phyloP scores from a whole-genome alignment of 805 yeast species.

The Cephaloascus fragrans region DNA sequence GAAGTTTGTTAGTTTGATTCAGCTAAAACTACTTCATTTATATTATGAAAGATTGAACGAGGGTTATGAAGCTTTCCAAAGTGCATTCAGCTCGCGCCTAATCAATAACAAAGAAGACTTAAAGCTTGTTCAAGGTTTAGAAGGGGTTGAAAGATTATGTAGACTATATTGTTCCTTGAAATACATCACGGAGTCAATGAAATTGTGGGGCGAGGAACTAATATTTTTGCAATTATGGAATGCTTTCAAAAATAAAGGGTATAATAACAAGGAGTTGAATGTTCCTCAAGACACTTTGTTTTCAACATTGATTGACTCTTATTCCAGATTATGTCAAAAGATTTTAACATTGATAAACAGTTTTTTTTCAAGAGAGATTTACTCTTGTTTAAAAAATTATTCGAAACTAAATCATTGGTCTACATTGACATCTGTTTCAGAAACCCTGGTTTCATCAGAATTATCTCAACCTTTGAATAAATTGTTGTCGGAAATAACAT shows the following conservation, averaged over 20 bases:
- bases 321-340: constrained; percentile 17
- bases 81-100: constrained; percentile 11
- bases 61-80: constrained; percentile 32
- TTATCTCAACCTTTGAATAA: background rate
- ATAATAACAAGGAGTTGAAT: constrained; percentile 3
- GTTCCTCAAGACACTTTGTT: constrained; percentile 25
- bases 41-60: constrained; percentile 34
- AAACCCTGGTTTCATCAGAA: background rate
- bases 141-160: constrained; percentile 30
- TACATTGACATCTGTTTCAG: background rate
- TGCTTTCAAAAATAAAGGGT: constrained; percentile 7
- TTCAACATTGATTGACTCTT: constrained; percentile 30
- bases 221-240: constrained; percentile 33
- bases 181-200: constrained; percentile 25
- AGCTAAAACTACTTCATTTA: constrained; percentile 42
- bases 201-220: constrained; percentile 30
- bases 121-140: constrained; percentile 13
- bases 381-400: constrained; percentile 17
- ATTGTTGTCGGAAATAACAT: background rate
- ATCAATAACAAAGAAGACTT: constrained; percentile 2
- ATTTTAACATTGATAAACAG: constrained; percentile 15
- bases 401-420: constrained; percentile 17
- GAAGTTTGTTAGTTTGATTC: constrained; percentile 48
- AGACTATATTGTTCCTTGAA: constrained; percentile 24
- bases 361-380: constrained; percentile 17